Conservation (phyloP, 306 rosid genomes). For the Glycyrrhiza uralensis region DNA sequence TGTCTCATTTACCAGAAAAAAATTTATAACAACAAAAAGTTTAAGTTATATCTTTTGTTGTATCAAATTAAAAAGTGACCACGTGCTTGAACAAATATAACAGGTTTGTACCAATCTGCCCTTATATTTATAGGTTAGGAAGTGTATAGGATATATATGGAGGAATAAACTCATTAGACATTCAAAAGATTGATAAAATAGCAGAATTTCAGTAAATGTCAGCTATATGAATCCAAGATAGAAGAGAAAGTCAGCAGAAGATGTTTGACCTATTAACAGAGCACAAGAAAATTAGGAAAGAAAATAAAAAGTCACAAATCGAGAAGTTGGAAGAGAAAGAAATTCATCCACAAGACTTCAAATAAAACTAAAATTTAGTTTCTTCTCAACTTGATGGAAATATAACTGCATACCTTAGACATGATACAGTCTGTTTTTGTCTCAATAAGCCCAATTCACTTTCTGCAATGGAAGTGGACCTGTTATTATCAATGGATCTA, state of each 20-base stretch:
- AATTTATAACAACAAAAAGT: not conserved
- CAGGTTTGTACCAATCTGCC: not conserved
- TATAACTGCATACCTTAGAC: conserved; percentile 67
- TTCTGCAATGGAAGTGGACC: conserved; percentile 75
- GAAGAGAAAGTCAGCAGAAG: not conserved
- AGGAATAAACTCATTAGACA: conserved; percentile 9
- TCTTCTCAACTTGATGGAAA: not conserved
- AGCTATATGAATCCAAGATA: conserved; percentile 8
- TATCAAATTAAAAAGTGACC: not conserved
- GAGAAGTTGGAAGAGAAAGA: not conserved
- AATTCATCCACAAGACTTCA: conserved; percentile 15
- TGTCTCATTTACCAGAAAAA: not conserved
- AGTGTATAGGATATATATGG: not conserved
- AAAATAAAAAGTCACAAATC: not conserved
- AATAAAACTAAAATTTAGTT: not conserved
- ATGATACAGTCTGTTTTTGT: conserved; percentile 85
- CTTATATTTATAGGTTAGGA: not conserved
- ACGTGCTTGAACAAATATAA: conserved; percentile 14
- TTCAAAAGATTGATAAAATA: not conserved
- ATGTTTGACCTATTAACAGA: not conserved
- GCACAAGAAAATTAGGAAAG: not conserved
- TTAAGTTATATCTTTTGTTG: not conserved
- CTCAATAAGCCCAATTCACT: conserved; percentile 90
- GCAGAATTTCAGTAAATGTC: not conserved
- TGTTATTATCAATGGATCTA: conserved; percentile 54